phyloP scores from a whole-genome alignment of 2,329 filamentous ascomycete genomes.

The Talaromyces amestolkiae region DNA sequence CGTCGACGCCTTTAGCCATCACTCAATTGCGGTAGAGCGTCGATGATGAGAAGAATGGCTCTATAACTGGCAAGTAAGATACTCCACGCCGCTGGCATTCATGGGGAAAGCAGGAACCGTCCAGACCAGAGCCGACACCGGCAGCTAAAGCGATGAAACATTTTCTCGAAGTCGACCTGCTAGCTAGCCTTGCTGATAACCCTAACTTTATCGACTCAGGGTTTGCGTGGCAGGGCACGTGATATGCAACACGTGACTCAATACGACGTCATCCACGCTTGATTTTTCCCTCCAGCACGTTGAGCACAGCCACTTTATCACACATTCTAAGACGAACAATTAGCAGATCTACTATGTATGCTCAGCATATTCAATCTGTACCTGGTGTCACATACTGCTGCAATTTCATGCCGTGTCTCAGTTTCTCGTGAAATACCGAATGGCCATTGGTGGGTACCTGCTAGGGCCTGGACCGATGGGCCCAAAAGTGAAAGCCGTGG shows the following conservation, averaged over 20 bases:
- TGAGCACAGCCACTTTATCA: background rate
- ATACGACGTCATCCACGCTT: background rate
- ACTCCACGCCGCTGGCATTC: background rate
- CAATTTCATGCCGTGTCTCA: conserved; percentile 7
- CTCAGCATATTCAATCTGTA: background rate
- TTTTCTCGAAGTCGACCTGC: background rate
- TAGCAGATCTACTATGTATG: background rate
- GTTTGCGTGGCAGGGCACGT: background rate
- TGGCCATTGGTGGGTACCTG: conserved; percentile 3
- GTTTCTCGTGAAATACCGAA: background rate
- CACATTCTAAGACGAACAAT: background rate
- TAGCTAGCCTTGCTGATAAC: background rate
- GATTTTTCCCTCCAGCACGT: background rate
- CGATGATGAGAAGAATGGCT: background rate
- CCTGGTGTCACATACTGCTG: background rate
- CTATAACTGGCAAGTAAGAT: background rate
- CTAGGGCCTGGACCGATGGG: background rate
- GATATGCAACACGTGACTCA: background rate
- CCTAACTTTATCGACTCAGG: background rate
- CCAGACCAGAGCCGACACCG: background rate
- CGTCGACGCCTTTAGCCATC: background rate
- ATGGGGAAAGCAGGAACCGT: background rate
- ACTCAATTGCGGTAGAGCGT: background rate
- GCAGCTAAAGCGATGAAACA: background rate
- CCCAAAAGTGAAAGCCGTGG: background rate